Percentiles rank a stretch among this genome's conserved stretches.
Evolutionary conservation across 495 filamentous ascomycete genomes (phyloP).

Genomic region (Tuber magnatum): DNA sequence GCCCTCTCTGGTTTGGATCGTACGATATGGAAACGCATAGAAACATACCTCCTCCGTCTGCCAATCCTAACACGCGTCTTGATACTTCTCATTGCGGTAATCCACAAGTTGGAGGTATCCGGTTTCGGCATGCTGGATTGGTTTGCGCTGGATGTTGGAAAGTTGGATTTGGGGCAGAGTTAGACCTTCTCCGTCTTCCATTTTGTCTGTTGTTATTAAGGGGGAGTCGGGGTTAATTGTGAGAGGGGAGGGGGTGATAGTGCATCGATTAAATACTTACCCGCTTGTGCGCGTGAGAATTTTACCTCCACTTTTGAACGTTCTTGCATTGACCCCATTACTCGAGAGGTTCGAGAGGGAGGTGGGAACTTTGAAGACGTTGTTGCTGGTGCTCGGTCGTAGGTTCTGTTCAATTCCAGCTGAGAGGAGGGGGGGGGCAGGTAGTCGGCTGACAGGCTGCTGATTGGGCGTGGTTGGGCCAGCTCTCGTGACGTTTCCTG

Average conservation of each 20-base stretch:
- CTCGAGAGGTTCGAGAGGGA: constrained; percentile 91
- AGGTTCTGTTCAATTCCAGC: constrained; percentile 44
- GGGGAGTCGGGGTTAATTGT: constrained; percentile 14
- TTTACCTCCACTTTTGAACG: constrained; percentile 71
- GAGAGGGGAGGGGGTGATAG: constrained; percentile 45
- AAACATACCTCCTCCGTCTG: constrained; percentile 72
- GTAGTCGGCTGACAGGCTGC: background rate
- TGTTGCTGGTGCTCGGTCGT: constrained; percentile 84
- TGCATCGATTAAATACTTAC: constrained; percentile 92
- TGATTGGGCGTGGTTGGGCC: constrained; percentile 15
- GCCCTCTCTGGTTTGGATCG: constrained; percentile 9
- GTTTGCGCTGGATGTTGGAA: constrained; percentile 69
- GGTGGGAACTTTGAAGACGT: constrained; percentile 76
- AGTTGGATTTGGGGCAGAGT: constrained; percentile 67
- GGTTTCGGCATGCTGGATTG: constrained; percentile 62
- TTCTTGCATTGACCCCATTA: constrained; percentile 72
- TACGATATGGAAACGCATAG: constrained; percentile 27
- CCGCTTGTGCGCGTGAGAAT: constrained; percentile 76
- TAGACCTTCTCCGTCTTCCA: constrained; percentile 43
- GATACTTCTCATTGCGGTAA: constrained; percentile 57
- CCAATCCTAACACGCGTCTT: constrained; percentile 76
- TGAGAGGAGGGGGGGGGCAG: background rate
- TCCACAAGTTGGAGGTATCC: constrained; percentile 61
- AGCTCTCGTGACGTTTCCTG: constrained; percentile 80
- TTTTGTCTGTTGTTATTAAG: background rate